Evolutionary conservation across 495 filamentous ascomycete species (phyloP).

Genomic region (Penicillium angulare): DNA sequence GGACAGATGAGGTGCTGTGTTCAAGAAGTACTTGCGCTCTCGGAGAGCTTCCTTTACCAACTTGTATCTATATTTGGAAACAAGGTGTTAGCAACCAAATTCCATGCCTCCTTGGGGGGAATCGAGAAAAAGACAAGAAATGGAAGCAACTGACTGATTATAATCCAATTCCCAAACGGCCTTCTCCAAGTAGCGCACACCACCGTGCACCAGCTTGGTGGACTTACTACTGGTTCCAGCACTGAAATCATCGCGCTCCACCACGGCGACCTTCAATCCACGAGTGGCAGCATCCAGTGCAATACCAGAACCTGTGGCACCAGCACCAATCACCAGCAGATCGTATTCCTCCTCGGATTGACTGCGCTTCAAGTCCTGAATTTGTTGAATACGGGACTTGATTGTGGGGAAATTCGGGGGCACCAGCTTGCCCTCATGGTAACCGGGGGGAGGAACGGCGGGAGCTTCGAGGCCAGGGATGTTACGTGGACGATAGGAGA

Average conservation of each 20-base stretch:
- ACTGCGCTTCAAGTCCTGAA: conserved; percentile 48
- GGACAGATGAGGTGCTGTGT: conserved; percentile 93
- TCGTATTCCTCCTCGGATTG: conserved; percentile 62
- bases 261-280: conserved; percentile 86
- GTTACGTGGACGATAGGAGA: conserved; percentile 78
- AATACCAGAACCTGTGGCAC: conserved; percentile 90
- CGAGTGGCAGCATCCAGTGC: conserved; percentile 91
- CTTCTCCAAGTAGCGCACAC: conserved; percentile 95
- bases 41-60: conserved; percentile 93
- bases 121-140: too few relatives aligned
- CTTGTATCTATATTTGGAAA: too few relatives aligned
- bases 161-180: conserved; percentile 97
- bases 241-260: conserved; percentile 96
- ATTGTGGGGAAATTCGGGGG: conserved; percentile 79
- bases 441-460: conserved; percentile 77
- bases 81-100: conserved; percentile 16
- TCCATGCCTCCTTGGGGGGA: too few relatives aligned
- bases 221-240: conserved; percentile 94
- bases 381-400: conserved; percentile 64
- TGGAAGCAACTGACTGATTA: conserved; percentile 74
- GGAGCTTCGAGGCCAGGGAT: conserved; percentile 81
- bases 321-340: conserved; percentile 85
- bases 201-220: conserved; percentile 96
- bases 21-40: conserved; percentile 93
- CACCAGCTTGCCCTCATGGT: conserved; percentile 72